Conservation (phyloP, 2,329 filamentous ascomycete species). For the Cladosporium cucumerinum region DNA sequence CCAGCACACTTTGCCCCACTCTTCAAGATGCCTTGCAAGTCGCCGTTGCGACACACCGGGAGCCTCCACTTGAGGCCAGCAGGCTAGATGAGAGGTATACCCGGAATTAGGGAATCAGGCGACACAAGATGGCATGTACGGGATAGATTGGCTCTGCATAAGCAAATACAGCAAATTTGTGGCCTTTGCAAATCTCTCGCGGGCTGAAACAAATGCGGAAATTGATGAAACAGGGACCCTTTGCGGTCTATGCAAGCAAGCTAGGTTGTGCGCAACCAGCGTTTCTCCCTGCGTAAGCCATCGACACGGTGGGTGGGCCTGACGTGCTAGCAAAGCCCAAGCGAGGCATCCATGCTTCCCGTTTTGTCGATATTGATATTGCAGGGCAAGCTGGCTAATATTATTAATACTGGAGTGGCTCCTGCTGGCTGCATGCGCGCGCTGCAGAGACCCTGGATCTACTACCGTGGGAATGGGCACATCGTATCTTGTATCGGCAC, state of each 20-base stretch:
- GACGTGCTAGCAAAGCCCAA: not conserved
- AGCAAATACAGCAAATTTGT: not conserved
- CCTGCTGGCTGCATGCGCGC: not conserved
- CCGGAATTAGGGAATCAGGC: not conserved
- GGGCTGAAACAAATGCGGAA: not conserved
- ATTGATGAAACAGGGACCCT: not conserved
- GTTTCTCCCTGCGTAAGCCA: not conserved
- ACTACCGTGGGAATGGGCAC: not conserved
- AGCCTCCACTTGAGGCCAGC: not conserved
- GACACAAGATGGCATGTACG: not conserved
- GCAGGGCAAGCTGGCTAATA: slow-evolving; percentile 2
- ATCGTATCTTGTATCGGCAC: not conserved
- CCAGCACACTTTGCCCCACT: not conserved
- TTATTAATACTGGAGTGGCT: not conserved
- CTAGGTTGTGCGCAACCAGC: not conserved
- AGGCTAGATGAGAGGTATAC: not conserved
- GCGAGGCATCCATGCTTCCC: not conserved
- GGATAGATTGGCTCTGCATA: not conserved
- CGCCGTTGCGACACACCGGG: not conserved
- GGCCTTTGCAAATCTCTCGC: not conserved
- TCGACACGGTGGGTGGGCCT: not conserved
- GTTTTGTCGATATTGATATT: not conserved
- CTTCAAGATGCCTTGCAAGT: not conserved
- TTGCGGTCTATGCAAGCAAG: too few relatives aligned
- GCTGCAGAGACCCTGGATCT: not conserved